A percentile compares a stretch with the other conserved stretches of the same genome.
phyloP scores from a whole-genome alignment of 2,329 filamentous ascomycete genomes.

The Eurotiales sp. region DNA sequence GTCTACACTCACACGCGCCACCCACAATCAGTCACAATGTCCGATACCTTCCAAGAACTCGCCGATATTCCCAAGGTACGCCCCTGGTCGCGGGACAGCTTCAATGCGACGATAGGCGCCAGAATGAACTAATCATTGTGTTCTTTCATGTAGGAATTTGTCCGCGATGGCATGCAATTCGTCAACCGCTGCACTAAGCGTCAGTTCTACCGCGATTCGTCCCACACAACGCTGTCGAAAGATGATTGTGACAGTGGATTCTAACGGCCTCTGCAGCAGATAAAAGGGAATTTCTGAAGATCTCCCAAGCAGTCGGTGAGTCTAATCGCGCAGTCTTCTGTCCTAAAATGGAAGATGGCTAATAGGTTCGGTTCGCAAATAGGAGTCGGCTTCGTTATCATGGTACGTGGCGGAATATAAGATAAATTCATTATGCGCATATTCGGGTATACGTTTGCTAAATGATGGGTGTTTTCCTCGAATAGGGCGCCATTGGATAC shows the following conservation, averaged over 20 bases:
- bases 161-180: conserved; percentile 48
- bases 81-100: background rate
- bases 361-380: background rate
- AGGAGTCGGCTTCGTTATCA: conserved; percentile 54
- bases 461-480: conserved; percentile 10
- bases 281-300: conserved; percentile 58
- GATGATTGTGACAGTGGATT: background rate
- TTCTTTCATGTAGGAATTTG: conserved; percentile 41
- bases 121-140: background rate
- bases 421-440: background rate
- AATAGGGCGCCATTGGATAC: conserved; percentile 53
- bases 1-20: no score
- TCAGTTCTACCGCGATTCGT: conserved; percentile 30
- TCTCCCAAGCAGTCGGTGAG: conserved; percentile 45
- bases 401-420: conserved; percentile 31
- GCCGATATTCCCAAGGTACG: conserved; percentile 49
- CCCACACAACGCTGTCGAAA: no score
- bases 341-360: conserved; percentile 45
- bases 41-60: conserved; percentile 59
- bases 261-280: conserved; percentile 44
- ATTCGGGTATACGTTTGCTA: conserved; percentile 3
- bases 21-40: conserved; percentile 50
- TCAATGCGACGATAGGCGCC: no score
- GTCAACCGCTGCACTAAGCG: conserved; percentile 49
- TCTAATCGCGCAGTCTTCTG: background rate